Percentiles rank a stretch among this genome's conserved stretches.
These are phyloP conservation scores for Sarcodon sp. DNA, from an alignment of 768 basidiomycete species.

Conservation along the genomic window DNA sequence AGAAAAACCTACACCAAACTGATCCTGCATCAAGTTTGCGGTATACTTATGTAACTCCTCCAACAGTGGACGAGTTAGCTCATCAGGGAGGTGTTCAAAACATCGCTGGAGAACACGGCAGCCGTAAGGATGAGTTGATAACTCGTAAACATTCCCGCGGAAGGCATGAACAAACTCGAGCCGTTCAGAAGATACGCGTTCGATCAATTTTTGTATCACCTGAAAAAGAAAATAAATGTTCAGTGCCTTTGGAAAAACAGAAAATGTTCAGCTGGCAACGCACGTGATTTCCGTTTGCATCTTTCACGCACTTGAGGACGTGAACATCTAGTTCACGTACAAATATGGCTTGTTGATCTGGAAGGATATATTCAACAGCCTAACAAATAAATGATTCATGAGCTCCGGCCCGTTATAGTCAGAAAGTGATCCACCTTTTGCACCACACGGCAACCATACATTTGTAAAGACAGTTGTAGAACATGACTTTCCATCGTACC, in stretches of 20 bases:
- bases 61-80: slow-evolving; percentile 55
- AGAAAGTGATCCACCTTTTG: slow-evolving; percentile 56
- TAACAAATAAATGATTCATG: slow-evolving; percentile 18
- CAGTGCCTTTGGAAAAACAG: background rate
- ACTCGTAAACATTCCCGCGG: slow-evolving; percentile 62
- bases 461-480: slow-evolving; percentile 67
- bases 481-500: slow-evolving; percentile 69
- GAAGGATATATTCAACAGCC: slow-evolving; percentile 74
- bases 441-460: slow-evolving; percentile 94
- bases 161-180: slow-evolving; percentile 67
- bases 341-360: slow-evolving; percentile 66
- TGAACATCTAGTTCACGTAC: slow-evolving; percentile 71
- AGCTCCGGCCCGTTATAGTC: background rate
- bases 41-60: slow-evolving; percentile 73
- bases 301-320: slow-evolving; percentile 77
- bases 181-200: slow-evolving; percentile 65
- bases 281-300: slow-evolving; percentile 93
- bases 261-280: slow-evolving; percentile 10
- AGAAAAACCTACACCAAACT: slow-evolving; percentile 63
- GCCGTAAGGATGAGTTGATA: slow-evolving; percentile 85
- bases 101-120: slow-evolving; percentile 92
- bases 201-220: slow-evolving; percentile 85
- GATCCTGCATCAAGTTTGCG: slow-evolving; percentile 71
- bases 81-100: slow-evolving; percentile 70
- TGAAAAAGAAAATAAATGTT: slow-evolving; percentile 14